A percentile compares a stretch with the other conserved stretches of the same genome.
Evolutionary conservation across 495 filamentous ascomycete genomes (phyloP).

Genomic region (Penicillium canescens): DNA sequence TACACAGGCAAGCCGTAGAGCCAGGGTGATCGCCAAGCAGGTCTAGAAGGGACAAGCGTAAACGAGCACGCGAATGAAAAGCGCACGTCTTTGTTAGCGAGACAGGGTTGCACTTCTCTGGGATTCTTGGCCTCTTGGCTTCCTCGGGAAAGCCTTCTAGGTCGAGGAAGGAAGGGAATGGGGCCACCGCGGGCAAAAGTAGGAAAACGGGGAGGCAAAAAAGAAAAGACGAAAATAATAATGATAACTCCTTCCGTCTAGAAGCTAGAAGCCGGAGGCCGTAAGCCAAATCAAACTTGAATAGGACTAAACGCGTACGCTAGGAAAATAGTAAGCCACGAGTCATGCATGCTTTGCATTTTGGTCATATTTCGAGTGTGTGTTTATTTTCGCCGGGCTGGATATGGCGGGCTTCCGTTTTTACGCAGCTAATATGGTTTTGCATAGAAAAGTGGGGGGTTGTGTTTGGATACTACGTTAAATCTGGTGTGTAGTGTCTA

Average conservation of each 20-base stretch:
- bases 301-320: no score
- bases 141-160: neutral
- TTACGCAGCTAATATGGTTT: no score
- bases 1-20: no score
- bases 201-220: neutral
- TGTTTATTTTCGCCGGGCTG: slow-evolving; percentile 4
- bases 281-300: no score
- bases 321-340: slow-evolving; percentile 6
- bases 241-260: neutral
- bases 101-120: slow-evolving; percentile 3
- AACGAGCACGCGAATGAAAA: neutral
- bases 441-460: no score
- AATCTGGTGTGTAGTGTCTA: no score
- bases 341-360: slow-evolving; percentile 26
- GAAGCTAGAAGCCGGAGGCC: no score
- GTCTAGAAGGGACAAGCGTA: neutral
- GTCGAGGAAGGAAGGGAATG: neutral
- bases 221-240: neutral
- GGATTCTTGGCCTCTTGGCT: slow-evolving; percentile 1
- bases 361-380: no score
- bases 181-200: slow-evolving; percentile 2
- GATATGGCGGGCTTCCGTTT: neutral
- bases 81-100: slow-evolving; percentile 1
- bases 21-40: neutral
- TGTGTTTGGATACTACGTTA: no score